Evolutionary conservation across 176 grass and related monocot genomes (phyloP), one percentile per base, ranked within the genome.

Genomic region (Dendrocalamus sinicus): DNA sequence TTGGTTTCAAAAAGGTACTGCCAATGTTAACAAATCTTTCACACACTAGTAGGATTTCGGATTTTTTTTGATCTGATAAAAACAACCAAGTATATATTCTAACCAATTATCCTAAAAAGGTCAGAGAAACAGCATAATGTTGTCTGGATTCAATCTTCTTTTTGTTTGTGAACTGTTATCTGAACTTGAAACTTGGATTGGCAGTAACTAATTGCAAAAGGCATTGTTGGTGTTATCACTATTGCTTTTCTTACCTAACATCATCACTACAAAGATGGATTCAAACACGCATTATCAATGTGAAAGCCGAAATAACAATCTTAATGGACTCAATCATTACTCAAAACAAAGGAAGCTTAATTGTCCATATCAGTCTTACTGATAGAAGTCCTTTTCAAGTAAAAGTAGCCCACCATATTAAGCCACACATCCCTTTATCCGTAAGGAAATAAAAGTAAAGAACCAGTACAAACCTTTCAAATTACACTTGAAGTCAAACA

Each of bases 161-260:
- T 85, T 19, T 26, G 32, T 55, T 5, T 39, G 3, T 57, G 26
- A 79, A 32, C 19, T 66, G 76, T 66, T 40, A n/a, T 53, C 5
- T 74, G 58, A 79, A 74, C 48, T 50, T 60, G 8, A 44, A 79
- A 72, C 8, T 62, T 84, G 44, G 4, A 15, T 53, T 13, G n/a
- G 8, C 76, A 12, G 47, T 16, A 67, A 67, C 58, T 69, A 89
- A 39, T 43, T 83, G 48, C 45, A 9, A 23, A 86, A 67, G 70
- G n/a, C 22, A 75, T 61, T 72, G 59, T 59, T 66, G 76, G 28
- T 89, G 69, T 75, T 60, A 67, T 89, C 76, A 74, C 14, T 76
- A 80, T 35, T 79, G 67, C 67, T 67, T 62, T 84, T 19, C 75
- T 87, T 79, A 87, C 89, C 61, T 84, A 91, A 75, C 62, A 87